A percentile compares a stretch with the other conserved stretches of the same genome.
These are phyloP conservation scores for Xylaria flabelliformis DNA, from an alignment of 495 filamentous ascomycete species.

Conservation along the genomic window DNA sequence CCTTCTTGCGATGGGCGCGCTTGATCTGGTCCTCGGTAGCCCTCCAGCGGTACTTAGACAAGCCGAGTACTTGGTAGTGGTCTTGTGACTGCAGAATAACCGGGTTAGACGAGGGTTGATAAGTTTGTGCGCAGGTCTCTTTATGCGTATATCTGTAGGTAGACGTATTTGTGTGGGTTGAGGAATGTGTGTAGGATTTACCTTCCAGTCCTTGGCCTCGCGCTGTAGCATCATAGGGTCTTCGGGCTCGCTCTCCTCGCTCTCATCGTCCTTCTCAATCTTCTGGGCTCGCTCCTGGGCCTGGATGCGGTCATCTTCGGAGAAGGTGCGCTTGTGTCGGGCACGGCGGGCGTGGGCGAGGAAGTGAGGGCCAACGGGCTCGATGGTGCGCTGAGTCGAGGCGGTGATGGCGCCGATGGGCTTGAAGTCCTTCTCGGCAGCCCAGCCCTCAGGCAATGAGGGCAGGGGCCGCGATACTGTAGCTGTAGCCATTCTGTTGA, in stretches of 20 bases:
- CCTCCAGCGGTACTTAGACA: constrained; percentile 86
- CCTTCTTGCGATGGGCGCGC: constrained; percentile 98
- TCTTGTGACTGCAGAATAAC: constrained; percentile 74
- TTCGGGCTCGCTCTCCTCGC: constrained; percentile 91
- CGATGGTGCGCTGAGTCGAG: constrained; percentile 80
- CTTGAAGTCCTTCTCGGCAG: constrained; percentile 90
- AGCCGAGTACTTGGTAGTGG: constrained; percentile 95
- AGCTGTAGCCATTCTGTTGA: constrained; percentile 46
- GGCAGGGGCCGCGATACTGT: constrained; percentile 66
- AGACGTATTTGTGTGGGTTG: background rate
- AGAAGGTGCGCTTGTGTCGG: constrained; percentile 96
- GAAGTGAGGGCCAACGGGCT: constrained; percentile 97
- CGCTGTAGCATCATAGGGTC: constrained; percentile 87
- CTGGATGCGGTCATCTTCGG: constrained; percentile 96
- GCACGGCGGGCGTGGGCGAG: constrained; percentile 95
- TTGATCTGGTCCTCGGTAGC: constrained; percentile 99
- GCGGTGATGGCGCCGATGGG: constrained; percentile 66
- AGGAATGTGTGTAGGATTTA: constrained; percentile 43
- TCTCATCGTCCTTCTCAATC: constrained; percentile 87
- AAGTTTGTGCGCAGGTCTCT: background rate
- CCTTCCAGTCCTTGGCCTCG: constrained; percentile 99
- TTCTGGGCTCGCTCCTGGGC: constrained; percentile 94
- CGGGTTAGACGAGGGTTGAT: constrained; percentile 35
- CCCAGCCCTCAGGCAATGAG: constrained; percentile 79
- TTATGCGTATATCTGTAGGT: background rate